Percentiles rank a stretch among this genome's conserved stretches.
Evolutionary conservation across 805 yeast species (phyloP).

Genomic region (Metschnikowia amazonensis): DNA sequence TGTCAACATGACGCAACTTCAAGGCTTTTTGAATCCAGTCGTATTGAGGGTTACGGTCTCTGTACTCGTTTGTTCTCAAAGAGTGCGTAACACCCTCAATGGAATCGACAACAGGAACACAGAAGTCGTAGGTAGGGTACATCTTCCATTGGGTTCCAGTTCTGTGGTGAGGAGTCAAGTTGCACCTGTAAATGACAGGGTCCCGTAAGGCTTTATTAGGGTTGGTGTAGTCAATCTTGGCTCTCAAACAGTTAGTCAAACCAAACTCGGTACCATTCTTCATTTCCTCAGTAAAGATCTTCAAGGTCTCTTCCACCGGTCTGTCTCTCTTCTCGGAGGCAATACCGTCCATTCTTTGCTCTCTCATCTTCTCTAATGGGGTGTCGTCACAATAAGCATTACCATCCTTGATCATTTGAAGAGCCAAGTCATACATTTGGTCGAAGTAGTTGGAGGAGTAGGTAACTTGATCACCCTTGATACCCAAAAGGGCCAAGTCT

Average conservation of each 20-base stretch:
- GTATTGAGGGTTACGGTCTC: slow-evolving; percentile 98
- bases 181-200: slow-evolving; percentile 97
- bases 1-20: slow-evolving; percentile 82
- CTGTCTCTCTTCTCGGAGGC: slow-evolving; percentile 90
- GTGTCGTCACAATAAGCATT: slow-evolving; percentile 98
- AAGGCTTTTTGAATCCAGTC: slow-evolving; percentile 90
- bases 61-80: slow-evolving; percentile 94
- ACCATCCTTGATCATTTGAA: slow-evolving; percentile 88
- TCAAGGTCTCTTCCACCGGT: slow-evolving; percentile 85
- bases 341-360: slow-evolving; percentile 97
- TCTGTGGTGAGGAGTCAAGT: slow-evolving; percentile 96
- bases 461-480: slow-evolving; percentile 84
- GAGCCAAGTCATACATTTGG: slow-evolving; percentile 81
- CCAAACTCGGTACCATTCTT: slow-evolving; percentile 92
- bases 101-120: slow-evolving; percentile 95
- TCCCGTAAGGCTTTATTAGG: slow-evolving; percentile 94
- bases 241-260: slow-evolving; percentile 87
- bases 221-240: slow-evolving; percentile 89
- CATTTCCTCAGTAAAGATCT: slow-evolving; percentile 87
- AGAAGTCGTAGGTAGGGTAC: slow-evolving; percentile 98
- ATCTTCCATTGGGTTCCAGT: slow-evolving; percentile 92
- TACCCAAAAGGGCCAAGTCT: slow-evolving; percentile 85
- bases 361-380: slow-evolving; percentile 91
- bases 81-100: slow-evolving; percentile 98
- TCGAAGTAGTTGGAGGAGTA: slow-evolving; percentile 94